Conservation (phyloP, 768 basidiomycete genomes). For the Amanita rubescens region DNA sequence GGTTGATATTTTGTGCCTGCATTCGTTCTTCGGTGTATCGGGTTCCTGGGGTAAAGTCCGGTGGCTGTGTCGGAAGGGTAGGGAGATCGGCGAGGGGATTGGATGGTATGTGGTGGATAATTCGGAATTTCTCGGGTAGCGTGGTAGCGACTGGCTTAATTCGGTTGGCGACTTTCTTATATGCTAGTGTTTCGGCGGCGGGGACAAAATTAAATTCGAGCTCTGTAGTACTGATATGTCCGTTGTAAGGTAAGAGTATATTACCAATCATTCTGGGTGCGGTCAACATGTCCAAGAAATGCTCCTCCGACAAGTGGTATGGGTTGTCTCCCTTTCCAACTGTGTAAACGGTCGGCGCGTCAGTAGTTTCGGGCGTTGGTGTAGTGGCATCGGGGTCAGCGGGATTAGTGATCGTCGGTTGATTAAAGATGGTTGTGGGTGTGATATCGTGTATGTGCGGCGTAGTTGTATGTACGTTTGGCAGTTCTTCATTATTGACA, state of each 20-base stretch:
- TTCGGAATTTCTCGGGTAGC: neutral
- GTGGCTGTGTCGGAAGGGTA: conserved; percentile 2
- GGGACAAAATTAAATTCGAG: neutral
- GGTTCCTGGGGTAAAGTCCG: conserved; percentile 8
- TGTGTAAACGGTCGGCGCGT: too few species aligned
- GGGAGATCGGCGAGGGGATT: conserved; percentile 10
- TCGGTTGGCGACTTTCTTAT: conserved; percentile 20
- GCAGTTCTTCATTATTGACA: too few species aligned
- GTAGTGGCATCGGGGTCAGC: too few species aligned
- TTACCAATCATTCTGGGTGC: neutral
- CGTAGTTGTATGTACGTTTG: neutral
- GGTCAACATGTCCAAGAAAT: neutral
- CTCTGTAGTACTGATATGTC: neutral
- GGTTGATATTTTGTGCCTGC: conserved; percentile 10
- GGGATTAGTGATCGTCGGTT: too few species aligned
- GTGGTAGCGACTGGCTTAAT: neutral
- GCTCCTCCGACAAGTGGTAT: neutral
- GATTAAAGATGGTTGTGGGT: too few species aligned
- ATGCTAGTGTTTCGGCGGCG: conserved; percentile 8
- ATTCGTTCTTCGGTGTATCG: conserved; percentile 18
- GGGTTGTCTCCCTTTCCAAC: neutral
- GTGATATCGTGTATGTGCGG: too few species aligned
- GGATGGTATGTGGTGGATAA: conserved; percentile 6
- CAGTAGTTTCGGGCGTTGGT: too few species aligned
- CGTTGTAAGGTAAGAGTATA: neutral